phyloP scores from a whole-genome alignment of 2,329 filamentous ascomycete species.

The Coniochaeta hoffmannii region DNA sequence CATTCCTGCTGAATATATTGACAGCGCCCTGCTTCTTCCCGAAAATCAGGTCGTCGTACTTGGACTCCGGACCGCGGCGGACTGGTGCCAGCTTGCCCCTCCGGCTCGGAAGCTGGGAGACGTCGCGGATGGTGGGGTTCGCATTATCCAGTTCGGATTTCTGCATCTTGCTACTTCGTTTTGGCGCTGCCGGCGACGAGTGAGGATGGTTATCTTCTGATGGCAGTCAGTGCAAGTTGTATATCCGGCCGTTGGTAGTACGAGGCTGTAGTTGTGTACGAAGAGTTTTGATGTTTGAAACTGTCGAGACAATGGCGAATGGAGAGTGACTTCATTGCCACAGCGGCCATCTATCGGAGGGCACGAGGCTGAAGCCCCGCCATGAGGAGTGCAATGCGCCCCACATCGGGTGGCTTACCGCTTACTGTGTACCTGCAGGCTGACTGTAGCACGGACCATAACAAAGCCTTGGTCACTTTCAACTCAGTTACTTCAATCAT shows the following conservation, averaged over 20 bases:
- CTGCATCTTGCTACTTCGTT: slow-evolving; percentile 22
- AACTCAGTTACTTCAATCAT: neutral
- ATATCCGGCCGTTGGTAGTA: too few relatives aligned
- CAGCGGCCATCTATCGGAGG: neutral
- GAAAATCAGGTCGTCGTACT: slow-evolving; percentile 38
- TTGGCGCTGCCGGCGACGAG: neutral
- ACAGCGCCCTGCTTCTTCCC: slow-evolving; percentile 32
- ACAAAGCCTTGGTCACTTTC: too few relatives aligned
- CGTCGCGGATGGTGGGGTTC: slow-evolving; percentile 87
- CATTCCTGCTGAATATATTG: slow-evolving; percentile 26
- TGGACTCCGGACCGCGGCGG: slow-evolving; percentile 39
- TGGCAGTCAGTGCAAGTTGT: too few relatives aligned
- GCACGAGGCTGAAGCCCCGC: neutral
- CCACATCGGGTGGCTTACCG: too few relatives aligned
- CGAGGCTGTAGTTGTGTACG: too few relatives aligned
- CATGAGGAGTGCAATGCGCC: too few relatives aligned
- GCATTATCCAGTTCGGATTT: slow-evolving; percentile 58
- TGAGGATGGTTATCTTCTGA: neutral
- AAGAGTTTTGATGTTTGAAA: neutral
- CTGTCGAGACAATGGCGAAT: neutral
- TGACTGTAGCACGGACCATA: too few relatives aligned
- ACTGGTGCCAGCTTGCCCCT: slow-evolving; percentile 44
- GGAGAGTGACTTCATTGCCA: neutral
- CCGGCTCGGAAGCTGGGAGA: slow-evolving; percentile 80
- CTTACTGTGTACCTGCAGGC: too few relatives aligned